Evolutionary conservation across 1,139 yeast genomes (phyloP).

Genomic region (Yamadazyma mexicana): DNA sequence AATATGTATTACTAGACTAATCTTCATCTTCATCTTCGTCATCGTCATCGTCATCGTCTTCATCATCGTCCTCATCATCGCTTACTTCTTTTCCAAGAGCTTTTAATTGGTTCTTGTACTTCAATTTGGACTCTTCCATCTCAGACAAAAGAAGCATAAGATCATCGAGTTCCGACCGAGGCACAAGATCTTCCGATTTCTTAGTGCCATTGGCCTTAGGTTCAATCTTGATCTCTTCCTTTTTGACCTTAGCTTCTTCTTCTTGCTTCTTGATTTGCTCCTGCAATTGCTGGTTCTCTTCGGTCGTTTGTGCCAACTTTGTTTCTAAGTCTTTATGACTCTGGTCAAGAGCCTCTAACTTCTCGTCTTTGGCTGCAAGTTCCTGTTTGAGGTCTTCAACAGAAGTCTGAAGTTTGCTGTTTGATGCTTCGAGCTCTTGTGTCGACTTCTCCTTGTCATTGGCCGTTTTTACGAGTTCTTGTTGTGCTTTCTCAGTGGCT

Average conservation of each 20-base stretch:
- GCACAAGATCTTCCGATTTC: conserved; percentile 30
- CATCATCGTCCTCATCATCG: conserved; percentile 44
- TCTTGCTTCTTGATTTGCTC: background rate
- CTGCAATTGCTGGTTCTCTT: background rate
- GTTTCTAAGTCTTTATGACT: background rate
- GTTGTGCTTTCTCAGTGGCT: background rate
- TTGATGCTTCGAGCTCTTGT: background rate
- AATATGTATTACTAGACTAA: background rate
- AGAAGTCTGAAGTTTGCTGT: background rate
- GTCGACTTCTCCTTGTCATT: background rate
- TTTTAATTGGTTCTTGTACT: conserved; percentile 55
- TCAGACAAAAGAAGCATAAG: conserved; percentile 73
- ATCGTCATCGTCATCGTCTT: conserved; percentile 23
- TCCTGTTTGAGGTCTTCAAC: background rate
- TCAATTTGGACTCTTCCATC: conserved; percentile 64
- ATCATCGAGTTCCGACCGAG: conserved; percentile 70
- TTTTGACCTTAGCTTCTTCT: background rate
- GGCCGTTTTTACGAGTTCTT: background rate
- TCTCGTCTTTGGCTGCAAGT: background rate
- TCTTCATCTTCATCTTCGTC: conserved; percentile 8
- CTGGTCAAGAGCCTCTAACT: background rate
- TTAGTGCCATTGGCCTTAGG: background rate
- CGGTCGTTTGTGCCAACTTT: background rate
- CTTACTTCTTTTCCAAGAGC: conserved; percentile 50
- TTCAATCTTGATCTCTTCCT: background rate